Conservation (phyloP, 2,329 filamentous ascomycete genomes). For the Hymenoscyphus fructigenus region DNA sequence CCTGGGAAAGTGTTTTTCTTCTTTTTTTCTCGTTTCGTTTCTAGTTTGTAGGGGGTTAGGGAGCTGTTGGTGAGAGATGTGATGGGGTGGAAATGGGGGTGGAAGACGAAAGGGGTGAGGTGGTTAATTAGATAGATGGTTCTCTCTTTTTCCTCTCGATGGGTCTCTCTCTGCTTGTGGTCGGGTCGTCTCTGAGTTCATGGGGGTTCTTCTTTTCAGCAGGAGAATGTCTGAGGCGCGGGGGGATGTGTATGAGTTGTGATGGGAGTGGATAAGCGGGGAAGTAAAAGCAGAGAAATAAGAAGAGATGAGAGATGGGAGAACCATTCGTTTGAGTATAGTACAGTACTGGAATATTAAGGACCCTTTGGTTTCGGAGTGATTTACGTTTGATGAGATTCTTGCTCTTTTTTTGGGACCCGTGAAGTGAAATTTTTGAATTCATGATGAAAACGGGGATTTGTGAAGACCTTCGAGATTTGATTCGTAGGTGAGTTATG, state of each 20-base stretch:
- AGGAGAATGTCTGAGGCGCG: background rate
- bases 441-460: too few relatives aligned
- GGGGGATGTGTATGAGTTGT: background rate
- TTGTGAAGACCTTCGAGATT: too few relatives aligned
- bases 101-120: too few relatives aligned
- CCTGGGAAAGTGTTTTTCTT: conserved; percentile 23
- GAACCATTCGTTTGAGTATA: conserved; percentile 9
- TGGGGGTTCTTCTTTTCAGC: background rate
- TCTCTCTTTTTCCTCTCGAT: background rate
- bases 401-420: too few relatives aligned
- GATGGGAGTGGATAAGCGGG: background rate
- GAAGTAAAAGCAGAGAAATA: background rate
- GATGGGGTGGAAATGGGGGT: too few relatives aligned
- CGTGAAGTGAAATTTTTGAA: too few relatives aligned
- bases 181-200: too few relatives aligned
- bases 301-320: background rate
- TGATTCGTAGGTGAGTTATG: too few relatives aligned
- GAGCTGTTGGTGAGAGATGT: too few relatives aligned
- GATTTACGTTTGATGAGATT: background rate
- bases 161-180: background rate
- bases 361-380: background rate
- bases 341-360: background rate
- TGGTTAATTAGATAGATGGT: background rate
- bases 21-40: background rate
- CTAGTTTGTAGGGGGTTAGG: background rate